Base-by-base conservation (phyloP, 1,139 yeast genomes). In the Magnusiomyces magnusii region DNA sequence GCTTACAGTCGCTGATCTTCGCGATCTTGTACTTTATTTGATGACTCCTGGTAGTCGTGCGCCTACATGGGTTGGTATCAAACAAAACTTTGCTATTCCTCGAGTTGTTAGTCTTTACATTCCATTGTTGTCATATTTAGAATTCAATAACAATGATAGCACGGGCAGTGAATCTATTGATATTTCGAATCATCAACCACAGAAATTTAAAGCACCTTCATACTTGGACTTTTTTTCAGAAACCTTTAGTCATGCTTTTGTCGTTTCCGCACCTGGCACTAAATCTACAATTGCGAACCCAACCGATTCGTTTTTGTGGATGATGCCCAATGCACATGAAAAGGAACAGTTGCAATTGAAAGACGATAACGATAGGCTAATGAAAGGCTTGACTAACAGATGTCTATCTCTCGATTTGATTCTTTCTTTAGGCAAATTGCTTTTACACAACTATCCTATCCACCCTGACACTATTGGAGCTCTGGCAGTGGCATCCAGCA, bases 31-130 rank as follows among this genome's bases (percentile, higher is more conserved):
- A 0, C 68, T 84, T 19, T 79, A 76, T 62, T 67, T 79, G 0
- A 73, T 82, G 57, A 50, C 41, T 9, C 75, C 78, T 17, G 80
- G 77, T 19, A 71, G 76, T 2, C 71, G 74, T 52, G 69, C 73
- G 3, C 79, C 83, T 1, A 70, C 69, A 31, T 78, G 81, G 79
- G 66, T 78, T 24, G 72, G 72, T 24, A 65, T 83, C n/a, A 54
- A 62, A 17, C 65, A 63, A 47, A 54, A 63, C 50, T 36, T 56
- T 23, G 57, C 58, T 1, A 72, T 84, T 5, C 70, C 76, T 27
- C 81, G 81, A 58, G 79, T 86, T 2, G 84, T 88, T 0, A 75
- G 83, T n/a, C 73, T 89, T 15, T 74, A 85, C 58, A 79, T 83
- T 1, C 90, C 93, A 0, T 96, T 96, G 0, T 68, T 90, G 2